These are phyloP conservation scores for Marasmius tenuissimus DNA, from an alignment of 1,284 basidiomycete genomes.

Conservation along the genomic window DNA sequence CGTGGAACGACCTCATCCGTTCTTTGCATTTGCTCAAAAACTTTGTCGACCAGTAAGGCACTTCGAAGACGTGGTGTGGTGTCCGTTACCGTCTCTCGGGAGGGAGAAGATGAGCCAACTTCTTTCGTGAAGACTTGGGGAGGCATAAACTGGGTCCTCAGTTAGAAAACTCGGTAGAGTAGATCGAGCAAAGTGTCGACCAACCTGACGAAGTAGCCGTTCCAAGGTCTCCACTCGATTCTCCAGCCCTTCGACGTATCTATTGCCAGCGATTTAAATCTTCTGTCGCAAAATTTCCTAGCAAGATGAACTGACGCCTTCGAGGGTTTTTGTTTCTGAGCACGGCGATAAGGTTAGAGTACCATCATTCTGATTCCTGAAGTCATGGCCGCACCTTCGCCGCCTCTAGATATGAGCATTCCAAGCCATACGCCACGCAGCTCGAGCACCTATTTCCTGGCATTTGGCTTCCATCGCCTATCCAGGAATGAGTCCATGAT, in stretches of 20 bases:
- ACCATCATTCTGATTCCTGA: background rate
- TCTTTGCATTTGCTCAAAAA: background rate
- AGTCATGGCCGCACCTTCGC: slow-evolving; percentile 8
- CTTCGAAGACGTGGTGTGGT: background rate
- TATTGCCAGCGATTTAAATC: slow-evolving; percentile 3
- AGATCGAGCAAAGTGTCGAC: background rate
- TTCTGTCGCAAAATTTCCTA: background rate
- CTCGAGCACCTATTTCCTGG: slow-evolving; percentile 18
- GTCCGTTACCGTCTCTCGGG: background rate
- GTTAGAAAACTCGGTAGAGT: background rate
- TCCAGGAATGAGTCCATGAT: background rate
- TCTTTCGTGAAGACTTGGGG: background rate
- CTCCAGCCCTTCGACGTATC: slow-evolving; percentile 14
- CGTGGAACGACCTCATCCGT: too few species aligned
- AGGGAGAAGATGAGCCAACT: background rate
- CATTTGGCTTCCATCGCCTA: slow-evolving; percentile 16
- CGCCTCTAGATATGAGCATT: slow-evolving; percentile 14
- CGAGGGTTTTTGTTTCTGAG: slow-evolving; percentile 12
- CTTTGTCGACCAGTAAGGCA: background rate
- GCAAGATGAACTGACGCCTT: background rate
- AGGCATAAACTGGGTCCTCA: background rate
- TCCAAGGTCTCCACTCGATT: background rate
- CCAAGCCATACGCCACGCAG: slow-evolving; percentile 12
- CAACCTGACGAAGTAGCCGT: background rate
- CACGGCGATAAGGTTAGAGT: background rate